Evolutionary conservation across 1,284 basidiomycete species (phyloP), one percentile per base, ranked within the genome.

Genomic region (Moniliophthora roreri): DNA sequence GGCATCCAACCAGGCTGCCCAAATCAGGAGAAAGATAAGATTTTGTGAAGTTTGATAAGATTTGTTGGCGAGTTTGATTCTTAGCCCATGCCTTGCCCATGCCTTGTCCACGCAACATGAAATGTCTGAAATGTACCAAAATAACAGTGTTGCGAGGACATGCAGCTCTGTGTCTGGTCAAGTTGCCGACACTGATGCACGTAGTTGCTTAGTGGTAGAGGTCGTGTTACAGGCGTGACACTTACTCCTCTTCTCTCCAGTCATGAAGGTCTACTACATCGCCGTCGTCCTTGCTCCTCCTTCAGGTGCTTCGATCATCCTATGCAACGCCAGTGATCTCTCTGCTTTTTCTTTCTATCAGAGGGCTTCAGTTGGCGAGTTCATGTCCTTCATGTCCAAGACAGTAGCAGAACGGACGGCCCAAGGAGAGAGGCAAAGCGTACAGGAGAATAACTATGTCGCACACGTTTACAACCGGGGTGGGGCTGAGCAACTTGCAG

Each of bases 311-410:
- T 79, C 82, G 15, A 84, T 84, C 1, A 72, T 89, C 23, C 84
- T 99, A 32, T 78, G 81, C 58, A 82, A 77, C 36, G 87, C 91
- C 9, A 87, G 82, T 55, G 96, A 99, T 68, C 81, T 99, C 13
- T 91, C 88, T 42, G 89, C 88, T 21, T 99, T 97, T 77, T 91
- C 89, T 18, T 99, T 97, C 78, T 95, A 97, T 70, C 95, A 98
- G 73, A 79, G 85, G 56, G 87, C 90, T 45, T 86, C 87, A 32
- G 85, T 95, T 51, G 81, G 78, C 44, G 95, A 97, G 72, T 96
- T 96, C 71, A 82, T 97, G 81, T 78, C 81, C 38, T 97, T 98
- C 78, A 89, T 97, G 70, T 84, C 88, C 40, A 91, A 88, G 82
- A 98, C 95, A 0, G 94, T 99, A 28, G 87, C 89, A 26, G 95